Percentiles rank a stretch among this genome's conserved stretches.
phyloP scores from a whole-genome alignment of 306 rosid species.

The Cajanus cajan region DNA sequence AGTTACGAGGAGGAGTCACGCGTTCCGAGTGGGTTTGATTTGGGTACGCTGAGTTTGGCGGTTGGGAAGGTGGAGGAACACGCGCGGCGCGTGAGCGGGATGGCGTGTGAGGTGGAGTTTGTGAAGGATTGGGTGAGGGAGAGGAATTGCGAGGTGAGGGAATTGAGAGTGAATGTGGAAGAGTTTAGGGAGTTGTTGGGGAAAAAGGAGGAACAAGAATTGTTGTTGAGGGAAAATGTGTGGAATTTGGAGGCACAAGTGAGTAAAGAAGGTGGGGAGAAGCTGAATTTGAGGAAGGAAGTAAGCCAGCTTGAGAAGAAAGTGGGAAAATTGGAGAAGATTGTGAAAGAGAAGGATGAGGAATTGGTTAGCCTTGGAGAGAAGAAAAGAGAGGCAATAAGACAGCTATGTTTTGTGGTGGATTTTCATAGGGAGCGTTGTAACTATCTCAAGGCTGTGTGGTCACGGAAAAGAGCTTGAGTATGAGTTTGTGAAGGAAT shows the following conservation, averaged over 20 bases:
- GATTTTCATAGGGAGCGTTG: conserved; percentile 68
- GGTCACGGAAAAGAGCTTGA: conserved; percentile 5
- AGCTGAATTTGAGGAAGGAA: conserved; percentile 43
- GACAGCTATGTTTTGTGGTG: conserved; percentile 65
- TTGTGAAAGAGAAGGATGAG: conserved; percentile 59
- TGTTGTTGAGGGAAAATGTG: conserved; percentile 52
- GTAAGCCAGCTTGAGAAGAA: conserved; percentile 59
- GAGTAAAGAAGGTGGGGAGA: conserved; percentile 70
- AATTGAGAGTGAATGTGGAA: conserved; percentile 30
- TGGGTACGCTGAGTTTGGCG: neutral
- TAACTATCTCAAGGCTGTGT: conserved; percentile 47
- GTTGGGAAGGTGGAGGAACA: conserved; percentile 41
- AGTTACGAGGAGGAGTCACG: conserved; percentile 29
- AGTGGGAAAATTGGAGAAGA: conserved; percentile 51
- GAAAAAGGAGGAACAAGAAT: conserved; percentile 55
- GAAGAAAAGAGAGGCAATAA: conserved; percentile 81
- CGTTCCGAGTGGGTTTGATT: neutral
- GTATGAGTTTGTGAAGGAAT: neutral
- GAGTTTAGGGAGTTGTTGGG: conserved; percentile 30
- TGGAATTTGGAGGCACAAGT: conserved; percentile 59
- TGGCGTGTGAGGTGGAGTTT: conserved; percentile 41
- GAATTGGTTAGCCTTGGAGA: conserved; percentile 52
- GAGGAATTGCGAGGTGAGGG: conserved; percentile 39
- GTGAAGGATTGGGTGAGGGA: conserved; percentile 47
- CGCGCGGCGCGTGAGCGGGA: conserved; percentile 30